Evolutionary conservation across 2,329 filamentous ascomycete genomes (phyloP).

Genomic region (Bipolaris oryzae): DNA sequence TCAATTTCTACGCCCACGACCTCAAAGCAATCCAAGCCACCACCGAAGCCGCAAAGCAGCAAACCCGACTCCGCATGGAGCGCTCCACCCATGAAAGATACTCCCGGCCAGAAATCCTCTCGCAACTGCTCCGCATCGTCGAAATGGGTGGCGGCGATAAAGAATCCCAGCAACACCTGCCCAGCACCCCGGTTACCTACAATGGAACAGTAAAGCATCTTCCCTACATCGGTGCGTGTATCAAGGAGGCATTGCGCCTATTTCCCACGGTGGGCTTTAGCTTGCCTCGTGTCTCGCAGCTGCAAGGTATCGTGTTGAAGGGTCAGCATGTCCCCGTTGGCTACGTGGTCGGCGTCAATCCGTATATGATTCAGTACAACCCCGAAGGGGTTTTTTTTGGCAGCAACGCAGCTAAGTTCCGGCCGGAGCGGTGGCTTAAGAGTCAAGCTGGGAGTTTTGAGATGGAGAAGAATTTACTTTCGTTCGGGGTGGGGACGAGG

Average conservation of each 20-base stretch:
- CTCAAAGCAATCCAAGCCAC: slow-evolving; percentile 38
- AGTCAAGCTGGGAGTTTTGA: slow-evolving; percentile 14
- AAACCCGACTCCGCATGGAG: slow-evolving; percentile 20
- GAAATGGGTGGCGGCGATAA: too few relatives aligned
- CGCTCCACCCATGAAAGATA: slow-evolving; percentile 10
- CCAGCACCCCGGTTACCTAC: slow-evolving; percentile 28
- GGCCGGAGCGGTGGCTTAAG: slow-evolving; percentile 57
- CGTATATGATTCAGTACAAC: slow-evolving; percentile 48
- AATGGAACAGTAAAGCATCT: slow-evolving; percentile 27
- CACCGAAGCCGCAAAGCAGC: slow-evolving; percentile 15
- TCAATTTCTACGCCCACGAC: slow-evolving; percentile 44
- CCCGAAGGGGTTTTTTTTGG: slow-evolving; percentile 54
- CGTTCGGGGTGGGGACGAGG: slow-evolving; percentile 22
- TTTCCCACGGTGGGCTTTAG: slow-evolving; percentile 21
- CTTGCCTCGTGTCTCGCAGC: slow-evolving; percentile 38
- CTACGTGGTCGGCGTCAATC: slow-evolving; percentile 44
- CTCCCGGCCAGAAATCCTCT: slow-evolving; percentile 18
- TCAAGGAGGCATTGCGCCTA: slow-evolving; percentile 38
- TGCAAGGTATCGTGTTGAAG: slow-evolving; percentile 21
- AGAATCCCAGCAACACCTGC: slow-evolving; percentile 15
- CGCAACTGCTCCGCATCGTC: slow-evolving; percentile 34
- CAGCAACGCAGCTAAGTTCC: slow-evolving; percentile 53
- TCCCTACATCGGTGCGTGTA: slow-evolving; percentile 38
- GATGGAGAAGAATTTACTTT: slow-evolving; percentile 29
- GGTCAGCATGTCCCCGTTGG: slow-evolving; percentile 44